phyloP scores from a whole-genome alignment of 129 eudicot species.

The Centrapalus pauciflorus region DNA sequence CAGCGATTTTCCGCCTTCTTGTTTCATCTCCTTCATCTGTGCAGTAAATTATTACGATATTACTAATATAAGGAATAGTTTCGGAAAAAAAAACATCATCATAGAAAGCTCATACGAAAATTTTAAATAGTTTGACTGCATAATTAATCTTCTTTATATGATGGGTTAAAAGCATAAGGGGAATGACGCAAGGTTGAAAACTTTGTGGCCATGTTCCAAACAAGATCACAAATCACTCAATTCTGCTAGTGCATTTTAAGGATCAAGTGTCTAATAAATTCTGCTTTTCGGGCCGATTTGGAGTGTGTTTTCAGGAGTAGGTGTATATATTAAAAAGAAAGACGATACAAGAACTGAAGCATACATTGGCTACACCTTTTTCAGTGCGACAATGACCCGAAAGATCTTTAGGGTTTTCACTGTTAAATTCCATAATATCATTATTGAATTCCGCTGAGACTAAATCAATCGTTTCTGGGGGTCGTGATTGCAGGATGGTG shows the following conservation, averaged over 20 bases:
- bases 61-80: neutral
- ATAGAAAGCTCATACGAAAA: neutral
- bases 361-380: slow-evolving; percentile 43
- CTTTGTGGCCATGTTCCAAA: neutral
- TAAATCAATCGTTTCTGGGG: slow-evolving; percentile 22
- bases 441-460: slow-evolving; percentile 19
- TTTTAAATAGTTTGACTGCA: neutral
- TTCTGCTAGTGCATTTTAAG: neutral
- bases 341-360: slow-evolving; percentile 20
- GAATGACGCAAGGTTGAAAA: too few relatives aligned
- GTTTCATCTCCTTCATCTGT: slow-evolving; percentile 25
- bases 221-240: neutral
- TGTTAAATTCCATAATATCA: slow-evolving; percentile 11
- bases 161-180: neutral
- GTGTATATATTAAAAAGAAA: neutral
- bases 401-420: slow-evolving; percentile 13
- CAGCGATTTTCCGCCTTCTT: slow-evolving; percentile 43
- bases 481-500: slow-evolving; percentile 26
- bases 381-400: slow-evolving; percentile 21
- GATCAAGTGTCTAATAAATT: neutral
- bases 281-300: neutral
- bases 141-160: neutral
- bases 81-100: neutral
- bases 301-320: neutral
- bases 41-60: neutral